Conservation (phyloP, 257 asterid species). For the Thymus quinquecostatus region DNA sequence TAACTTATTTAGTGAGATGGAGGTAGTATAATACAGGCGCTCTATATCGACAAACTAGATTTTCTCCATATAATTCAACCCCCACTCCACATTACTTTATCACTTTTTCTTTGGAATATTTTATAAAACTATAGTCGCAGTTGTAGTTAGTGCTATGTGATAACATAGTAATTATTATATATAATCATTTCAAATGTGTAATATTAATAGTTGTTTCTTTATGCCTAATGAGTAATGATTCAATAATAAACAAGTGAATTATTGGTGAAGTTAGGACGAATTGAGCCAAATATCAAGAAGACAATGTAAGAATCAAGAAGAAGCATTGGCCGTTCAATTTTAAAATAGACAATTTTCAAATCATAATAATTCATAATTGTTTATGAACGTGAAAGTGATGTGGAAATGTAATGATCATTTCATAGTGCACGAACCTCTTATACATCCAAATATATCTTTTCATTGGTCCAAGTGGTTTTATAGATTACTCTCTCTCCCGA, state of each 20-base stretch:
- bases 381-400: constrained; percentile 33
- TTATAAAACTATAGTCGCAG: no score
- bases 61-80: no score
- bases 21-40: no score
- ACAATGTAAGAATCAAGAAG: constrained; percentile 31
- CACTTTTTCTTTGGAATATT: no score
- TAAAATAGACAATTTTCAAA: background rate
- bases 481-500: no score
- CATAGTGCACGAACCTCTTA: constrained; percentile 14
- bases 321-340: constrained; percentile 33
- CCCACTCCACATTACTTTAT: no score
- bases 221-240: background rate
- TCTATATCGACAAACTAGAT: no score
- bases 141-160: no score
- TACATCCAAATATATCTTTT: constrained; percentile 15
- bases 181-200: background rate
- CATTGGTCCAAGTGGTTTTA: constrained; percentile 27
- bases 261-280: constrained; percentile 18
- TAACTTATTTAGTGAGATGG: no score
- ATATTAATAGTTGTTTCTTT: background rate
- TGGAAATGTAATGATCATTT: constrained; percentile 29
- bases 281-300: constrained; percentile 28
- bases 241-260: constrained; percentile 3
- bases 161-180: background rate
- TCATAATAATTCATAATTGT: background rate